phyloP scores from a whole-genome alignment of 352 stramenopile genomes.

The Phytophthora quininea region DNA sequence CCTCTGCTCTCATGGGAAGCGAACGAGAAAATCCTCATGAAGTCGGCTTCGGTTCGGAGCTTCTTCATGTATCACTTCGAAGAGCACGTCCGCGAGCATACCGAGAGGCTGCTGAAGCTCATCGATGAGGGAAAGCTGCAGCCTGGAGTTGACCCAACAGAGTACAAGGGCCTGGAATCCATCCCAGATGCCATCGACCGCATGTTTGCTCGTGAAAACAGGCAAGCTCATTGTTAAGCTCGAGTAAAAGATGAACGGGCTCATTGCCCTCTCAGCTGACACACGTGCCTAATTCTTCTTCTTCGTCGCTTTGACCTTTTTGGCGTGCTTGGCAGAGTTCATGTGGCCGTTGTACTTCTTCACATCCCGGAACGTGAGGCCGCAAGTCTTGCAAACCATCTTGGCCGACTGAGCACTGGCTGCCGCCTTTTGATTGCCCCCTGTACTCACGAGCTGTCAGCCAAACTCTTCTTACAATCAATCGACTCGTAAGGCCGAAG shows the following conservation, averaged over 20 bases:
- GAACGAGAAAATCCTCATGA: constrained; percentile 41
- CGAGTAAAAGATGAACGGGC: constrained; percentile 7
- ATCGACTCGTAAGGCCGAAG: too few relatives aligned
- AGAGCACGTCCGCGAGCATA: constrained; percentile 40
- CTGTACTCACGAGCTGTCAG: constrained; percentile 15
- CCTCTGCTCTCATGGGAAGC: constrained; percentile 31
- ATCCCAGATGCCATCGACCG: constrained; percentile 57
- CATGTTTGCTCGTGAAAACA: constrained; percentile 54
- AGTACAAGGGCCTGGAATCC: constrained; percentile 54
- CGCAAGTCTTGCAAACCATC: constrained; percentile 64
- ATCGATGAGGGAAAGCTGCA: constrained; percentile 54
- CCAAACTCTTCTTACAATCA: neutral
- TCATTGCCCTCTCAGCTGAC: neutral
- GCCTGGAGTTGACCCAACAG: constrained; percentile 35
- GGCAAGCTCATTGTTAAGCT: constrained; percentile 74
- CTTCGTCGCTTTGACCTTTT: constrained; percentile 68
- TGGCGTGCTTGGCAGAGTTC: constrained; percentile 86
- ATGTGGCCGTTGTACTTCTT: constrained; percentile 90
- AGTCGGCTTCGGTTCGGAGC: constrained; percentile 41
- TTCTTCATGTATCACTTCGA: constrained; percentile 43
- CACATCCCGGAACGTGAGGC: constrained; percentile 57
- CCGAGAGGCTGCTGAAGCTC: constrained; percentile 44
- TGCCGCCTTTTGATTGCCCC: constrained; percentile 9
- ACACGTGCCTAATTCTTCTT: constrained; percentile 37
- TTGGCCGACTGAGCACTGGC: constrained; percentile 15